A percentile compares a stretch with the other conserved stretches of the same genome.
Conservation (phyloP, 148 eudicot species). For the Amaranthus cruentus region DNA sequence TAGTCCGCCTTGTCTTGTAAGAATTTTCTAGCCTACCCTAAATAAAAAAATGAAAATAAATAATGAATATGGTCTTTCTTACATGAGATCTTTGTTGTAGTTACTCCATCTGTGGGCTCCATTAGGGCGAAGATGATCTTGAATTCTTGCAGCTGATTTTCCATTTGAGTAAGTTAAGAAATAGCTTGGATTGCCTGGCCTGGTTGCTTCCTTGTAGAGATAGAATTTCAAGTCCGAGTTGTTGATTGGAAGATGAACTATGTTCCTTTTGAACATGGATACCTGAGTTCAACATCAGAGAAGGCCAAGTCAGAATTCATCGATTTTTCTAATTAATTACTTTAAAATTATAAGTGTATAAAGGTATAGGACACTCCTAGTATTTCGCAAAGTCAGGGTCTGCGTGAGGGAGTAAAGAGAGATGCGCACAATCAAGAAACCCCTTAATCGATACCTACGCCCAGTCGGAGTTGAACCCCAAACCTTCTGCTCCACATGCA, state of each 20-base stretch:
- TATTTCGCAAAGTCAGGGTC: too few relatives aligned
- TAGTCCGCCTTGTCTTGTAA: too few relatives aligned
- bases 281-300: conserved; percentile 31
- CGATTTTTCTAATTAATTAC: too few relatives aligned
- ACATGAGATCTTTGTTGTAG: conserved; percentile 57
- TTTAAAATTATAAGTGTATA: too few relatives aligned
- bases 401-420: too few relatives aligned
- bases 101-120: conserved; percentile 91
- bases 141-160: conserved; percentile 72
- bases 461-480: too few relatives aligned
- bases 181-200: conserved; percentile 59
- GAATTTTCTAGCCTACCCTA: background rate
- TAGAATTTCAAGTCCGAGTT: conserved; percentile 47
- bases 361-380: too few relatives aligned
- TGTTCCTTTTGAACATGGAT: conserved; percentile 75
- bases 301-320: background rate
- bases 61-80: background rate
- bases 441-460: too few relatives aligned
- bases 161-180: conserved; percentile 84
- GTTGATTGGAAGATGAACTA: conserved; percentile 51
- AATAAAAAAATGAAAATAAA: background rate
- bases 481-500: too few relatives aligned
- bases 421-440: too few relatives aligned
- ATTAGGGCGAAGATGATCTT: conserved; percentile 71
- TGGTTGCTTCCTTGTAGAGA: conserved; percentile 46